A percentile compares a stretch with the other conserved stretches of the same genome.
Evolutionary conservation across 2,329 filamentous ascomycete species (phyloP).

Genomic region (Xylariales sp.): DNA sequence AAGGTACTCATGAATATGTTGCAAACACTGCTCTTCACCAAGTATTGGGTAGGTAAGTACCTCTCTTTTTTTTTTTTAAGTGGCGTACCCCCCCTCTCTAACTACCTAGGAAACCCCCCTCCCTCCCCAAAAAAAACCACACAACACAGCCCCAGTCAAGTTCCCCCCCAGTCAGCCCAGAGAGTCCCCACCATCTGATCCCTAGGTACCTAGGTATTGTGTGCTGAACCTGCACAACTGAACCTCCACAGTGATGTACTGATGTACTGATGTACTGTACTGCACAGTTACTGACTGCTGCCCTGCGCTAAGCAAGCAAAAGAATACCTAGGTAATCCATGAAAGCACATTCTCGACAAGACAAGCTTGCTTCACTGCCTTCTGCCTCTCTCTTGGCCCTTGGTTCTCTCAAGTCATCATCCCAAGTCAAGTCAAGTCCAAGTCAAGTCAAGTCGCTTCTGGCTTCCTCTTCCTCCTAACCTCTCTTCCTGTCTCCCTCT

Average conservation of each 20-base stretch:
- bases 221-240: not conserved
- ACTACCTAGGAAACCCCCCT: too few species aligned
- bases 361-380: conserved; percentile 28
- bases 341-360: conserved; percentile 15
- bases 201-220: not conserved
- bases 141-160: not conserved
- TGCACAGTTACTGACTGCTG: too few species aligned
- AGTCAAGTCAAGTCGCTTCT: conserved; percentile 8
- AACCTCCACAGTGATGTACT: not conserved
- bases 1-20: conserved; percentile 6
- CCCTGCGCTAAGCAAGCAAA: not conserved
- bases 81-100: not conserved
- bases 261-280: too few species aligned
- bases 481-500: not conserved
- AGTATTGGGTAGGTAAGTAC: not conserved
- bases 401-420: conserved; percentile 21
- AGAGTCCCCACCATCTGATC: conserved; percentile 8
- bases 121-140: not conserved
- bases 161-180: not conserved
- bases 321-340: too few species aligned
- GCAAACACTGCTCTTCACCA: not conserved
- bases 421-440: too few species aligned
- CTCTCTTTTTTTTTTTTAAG: not conserved
- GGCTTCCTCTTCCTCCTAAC: conserved; percentile 5
- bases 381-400: conserved; percentile 23